These are phyloP conservation scores for Magnaporthales sp. DNA, from an alignment of 2,329 filamentous ascomycete species.

Conservation along the genomic window DNA sequence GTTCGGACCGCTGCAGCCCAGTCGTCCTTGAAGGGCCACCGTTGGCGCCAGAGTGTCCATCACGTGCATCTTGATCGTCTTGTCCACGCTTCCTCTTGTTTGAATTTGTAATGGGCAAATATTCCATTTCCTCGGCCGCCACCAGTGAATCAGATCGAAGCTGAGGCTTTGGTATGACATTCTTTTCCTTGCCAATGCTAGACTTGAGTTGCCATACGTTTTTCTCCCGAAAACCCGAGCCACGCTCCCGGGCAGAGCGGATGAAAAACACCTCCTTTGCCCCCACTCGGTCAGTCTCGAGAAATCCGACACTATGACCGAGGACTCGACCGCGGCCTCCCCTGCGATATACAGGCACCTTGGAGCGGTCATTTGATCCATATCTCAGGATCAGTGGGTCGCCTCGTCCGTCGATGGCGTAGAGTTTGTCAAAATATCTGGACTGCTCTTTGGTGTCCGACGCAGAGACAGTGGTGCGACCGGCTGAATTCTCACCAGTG, in stretches of 20 bases:
- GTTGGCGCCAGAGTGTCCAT: constrained; percentile 29
- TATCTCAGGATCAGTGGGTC: constrained; percentile 70
- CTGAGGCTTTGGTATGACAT: neutral
- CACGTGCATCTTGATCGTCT: constrained; percentile 14
- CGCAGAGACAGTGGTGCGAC: neutral
- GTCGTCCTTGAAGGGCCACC: constrained; percentile 56
- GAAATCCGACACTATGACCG: constrained; percentile 52
- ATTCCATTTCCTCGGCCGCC: constrained; percentile 29
- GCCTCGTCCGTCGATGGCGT: constrained; percentile 62
- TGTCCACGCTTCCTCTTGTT: constrained; percentile 32
- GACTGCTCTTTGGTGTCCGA: neutral
- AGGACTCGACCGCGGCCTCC: constrained; percentile 61
- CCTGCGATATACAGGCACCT: constrained; percentile 63
- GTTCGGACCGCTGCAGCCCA: constrained; percentile 42
- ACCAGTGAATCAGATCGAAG: neutral
- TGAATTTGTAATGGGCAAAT: constrained; percentile 33
- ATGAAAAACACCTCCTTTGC: constrained; percentile 47
- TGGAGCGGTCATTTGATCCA: constrained; percentile 63
- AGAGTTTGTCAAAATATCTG: constrained; percentile 25
- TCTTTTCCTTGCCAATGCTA: constrained; percentile 28
- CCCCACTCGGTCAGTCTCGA: constrained; percentile 59
- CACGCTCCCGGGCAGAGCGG: constrained; percentile 32
- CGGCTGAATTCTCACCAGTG: neutral
- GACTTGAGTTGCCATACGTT: constrained; percentile 15
- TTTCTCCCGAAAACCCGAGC: constrained; percentile 33